Base-by-base conservation (phyloP, 176 grass and related monocot species). In the Olyra latifolia region DNA sequence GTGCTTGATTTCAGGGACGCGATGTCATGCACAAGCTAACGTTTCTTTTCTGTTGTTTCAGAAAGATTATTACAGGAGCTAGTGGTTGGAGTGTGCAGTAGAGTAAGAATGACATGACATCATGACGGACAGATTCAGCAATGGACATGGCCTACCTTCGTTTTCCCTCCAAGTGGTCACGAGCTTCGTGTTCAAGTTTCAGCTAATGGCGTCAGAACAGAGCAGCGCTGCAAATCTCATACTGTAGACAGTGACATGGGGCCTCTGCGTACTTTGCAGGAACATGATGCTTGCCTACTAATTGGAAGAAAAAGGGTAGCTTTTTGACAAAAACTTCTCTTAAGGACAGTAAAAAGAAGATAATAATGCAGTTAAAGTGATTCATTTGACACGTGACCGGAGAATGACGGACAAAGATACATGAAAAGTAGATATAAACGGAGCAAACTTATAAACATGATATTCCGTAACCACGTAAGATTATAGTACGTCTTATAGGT, bases 1-100 rank as follows among this genome's bases (percentile, higher is more conserved):
- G 42, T 80, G 39, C 77, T 19, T 48, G 49, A 80, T 86, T 74
- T 27, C 28, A 15, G 68, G 69, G 40, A 48, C 12, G 39, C 47
- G 71, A n/a, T n/a, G n/a, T n/a, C n/a, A n/a, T n/a, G n/a, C 40
- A 7, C 42, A 78, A 64, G 59, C 59, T 49, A 61, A 20, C 13
- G 10, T 39, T 73, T n/a, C 10, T 14, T 72, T 72, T 38, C 9
- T 25, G n/a, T 40, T 27, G 54, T 24, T 24, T 9, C 47, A 57
- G 9, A 15, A 17, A 19, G 48, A 19, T 52, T 52, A 50, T 19
- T 19, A 7, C 48, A 52, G 19, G 48, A 52, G 1, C 52, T n/a
- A n/a, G n/a, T n/a, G 20, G 52, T 22, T 55, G 20, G 19, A 22
- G 19, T 55, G 46, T 48, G 13, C 42, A n/a, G n/a, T n/a, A n/a